Base-by-base conservation (phyloP, 768 basidiomycete species). In the Naganishia vaughanmartiniae region DNA sequence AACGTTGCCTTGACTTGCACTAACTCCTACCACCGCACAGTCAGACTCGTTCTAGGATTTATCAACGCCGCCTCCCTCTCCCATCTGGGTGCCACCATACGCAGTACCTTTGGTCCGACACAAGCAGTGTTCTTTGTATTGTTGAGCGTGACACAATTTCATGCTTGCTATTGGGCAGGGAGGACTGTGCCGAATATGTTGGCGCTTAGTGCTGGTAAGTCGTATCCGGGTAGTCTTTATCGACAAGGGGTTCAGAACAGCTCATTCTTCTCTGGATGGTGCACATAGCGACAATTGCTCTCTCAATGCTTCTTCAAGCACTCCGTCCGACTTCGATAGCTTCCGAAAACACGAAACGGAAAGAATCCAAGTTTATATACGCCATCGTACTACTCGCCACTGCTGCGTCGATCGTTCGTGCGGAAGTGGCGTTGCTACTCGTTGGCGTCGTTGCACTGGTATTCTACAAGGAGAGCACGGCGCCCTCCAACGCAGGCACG, bases 121-220 rank as follows among this genome's bases (percentile, higher is more conserved):
- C 85, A 88, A 0, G 83, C 87, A 17, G 75, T 84, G 19, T 84
- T 87, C 75, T 95, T 89, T 78, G 80, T 86, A 0, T 72, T 93
- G 0, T 78, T 96, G n/a, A 87, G 87, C 4, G 84, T 87, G 73
- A 87, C 89, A 0, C 93, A 95, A 77, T 98, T 96, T 77, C 96
- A 98, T 78, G 77, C 94, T 6, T 88, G 89, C 9, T 99, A 92
- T 79, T 98, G 92, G 89, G 91, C 93, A 84, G 88, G 93, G 2
- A 83, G 96, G 66, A 96, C 95, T 0, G 81, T 98, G 9, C 95
- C 96, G 0, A 99, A 98, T 79, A 95, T 12, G 45, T 17, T 31
- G 54, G 54, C 54, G 33, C 19, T 55, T 19, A 26, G 15, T 30
- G 54, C 30, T 19, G 33, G 54, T 55, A 15, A 6, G 54, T 55